Percentiles rank a stretch among this genome's conserved stretches.
Evolutionary conservation across 495 filamentous ascomycete genomes (phyloP).

Genomic region (Aspergillus leporis): DNA sequence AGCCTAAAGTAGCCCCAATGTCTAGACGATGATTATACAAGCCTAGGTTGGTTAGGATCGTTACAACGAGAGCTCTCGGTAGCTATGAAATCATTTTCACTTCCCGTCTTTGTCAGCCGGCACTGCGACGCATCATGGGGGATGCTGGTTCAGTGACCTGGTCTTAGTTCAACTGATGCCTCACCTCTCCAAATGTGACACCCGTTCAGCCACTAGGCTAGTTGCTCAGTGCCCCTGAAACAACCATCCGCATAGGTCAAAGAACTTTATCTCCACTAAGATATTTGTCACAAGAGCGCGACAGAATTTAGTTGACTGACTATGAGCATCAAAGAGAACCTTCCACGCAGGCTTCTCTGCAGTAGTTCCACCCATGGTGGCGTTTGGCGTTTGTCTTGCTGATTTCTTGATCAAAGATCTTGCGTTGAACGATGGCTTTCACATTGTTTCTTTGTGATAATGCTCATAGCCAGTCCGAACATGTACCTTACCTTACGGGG

Average conservation of each 20-base stretch:
- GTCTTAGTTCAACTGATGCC: constrained; percentile 15
- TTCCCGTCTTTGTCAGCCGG: constrained; percentile 19
- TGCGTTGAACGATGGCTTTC: background rate
- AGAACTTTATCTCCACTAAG: constrained; percentile 7
- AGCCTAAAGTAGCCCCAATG: background rate
- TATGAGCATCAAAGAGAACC: constrained; percentile 31
- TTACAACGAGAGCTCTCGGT: constrained; percentile 10
- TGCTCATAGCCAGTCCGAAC: background rate
- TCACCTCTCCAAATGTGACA: constrained; percentile 20
- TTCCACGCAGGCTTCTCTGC: constrained; percentile 47
- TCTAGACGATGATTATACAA: background rate
- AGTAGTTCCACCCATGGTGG: constrained; percentile 29
- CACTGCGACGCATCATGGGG: constrained; percentile 2
- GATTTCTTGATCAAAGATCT: background rate
- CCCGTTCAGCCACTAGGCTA: constrained; percentile 14
- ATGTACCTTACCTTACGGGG: constrained; percentile 14
- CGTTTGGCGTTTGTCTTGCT: constrained; percentile 10
- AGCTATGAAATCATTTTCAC: constrained; percentile 11
- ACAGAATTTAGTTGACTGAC: constrained; percentile 3
- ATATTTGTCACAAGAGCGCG: constrained; percentile 9
- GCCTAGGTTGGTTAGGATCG: background rate
- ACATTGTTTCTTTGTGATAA: constrained; percentile 3
- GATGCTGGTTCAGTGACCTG: background rate
- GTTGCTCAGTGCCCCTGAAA: constrained; percentile 18
- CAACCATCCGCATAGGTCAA: background rate